Evolutionary conservation across 805 yeast genomes (phyloP).

Genomic region (Starmerella riodocensis): DNA sequence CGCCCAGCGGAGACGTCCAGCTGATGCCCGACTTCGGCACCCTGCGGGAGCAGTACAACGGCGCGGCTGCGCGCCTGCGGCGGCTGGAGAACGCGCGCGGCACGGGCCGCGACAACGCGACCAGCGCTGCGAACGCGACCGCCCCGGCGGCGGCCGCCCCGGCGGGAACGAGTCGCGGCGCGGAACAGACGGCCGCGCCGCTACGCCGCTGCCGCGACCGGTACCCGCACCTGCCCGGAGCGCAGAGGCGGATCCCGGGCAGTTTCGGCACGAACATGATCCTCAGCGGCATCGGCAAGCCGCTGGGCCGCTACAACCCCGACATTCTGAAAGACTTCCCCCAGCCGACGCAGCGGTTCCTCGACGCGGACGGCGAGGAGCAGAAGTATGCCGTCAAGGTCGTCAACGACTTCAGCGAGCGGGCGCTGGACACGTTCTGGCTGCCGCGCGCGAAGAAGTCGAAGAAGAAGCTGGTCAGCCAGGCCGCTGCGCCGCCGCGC

Average conservation of each 20-base stretch:
- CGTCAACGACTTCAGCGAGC: slow-evolving; percentile 10
- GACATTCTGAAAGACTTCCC: slow-evolving; percentile 15
- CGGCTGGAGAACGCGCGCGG: neutral
- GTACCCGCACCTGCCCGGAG: slow-evolving; percentile 16
- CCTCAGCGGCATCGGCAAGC: slow-evolving; percentile 24
- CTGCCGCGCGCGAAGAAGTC: neutral
- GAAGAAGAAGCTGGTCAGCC: too few relatives aligned
- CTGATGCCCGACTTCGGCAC: slow-evolving; percentile 40
- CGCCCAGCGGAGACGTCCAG: slow-evolving; percentile 32
- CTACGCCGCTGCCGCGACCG: slow-evolving; percentile 5
- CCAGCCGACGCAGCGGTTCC: slow-evolving; percentile 19
- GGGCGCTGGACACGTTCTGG: neutral
- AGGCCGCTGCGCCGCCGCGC: too few relatives aligned
- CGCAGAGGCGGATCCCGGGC: slow-evolving; percentile 23
- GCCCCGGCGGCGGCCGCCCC: neutral
- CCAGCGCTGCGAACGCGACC: neutral
- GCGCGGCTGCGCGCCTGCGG: neutral
- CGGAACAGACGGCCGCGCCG: neutral
- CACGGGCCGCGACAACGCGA: too few relatives aligned
- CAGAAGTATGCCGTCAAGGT: slow-evolving; percentile 9
- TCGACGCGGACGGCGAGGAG: slow-evolving; percentile 19
- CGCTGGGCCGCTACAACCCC: slow-evolving; percentile 21
- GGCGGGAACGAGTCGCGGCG: neutral
- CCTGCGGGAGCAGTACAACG: slow-evolving; percentile 26
- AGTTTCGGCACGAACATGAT: slow-evolving; percentile 27